Evolutionary conservation across 805 yeast genomes (phyloP).

Genomic region (Brettanomyces anomalus): DNA sequence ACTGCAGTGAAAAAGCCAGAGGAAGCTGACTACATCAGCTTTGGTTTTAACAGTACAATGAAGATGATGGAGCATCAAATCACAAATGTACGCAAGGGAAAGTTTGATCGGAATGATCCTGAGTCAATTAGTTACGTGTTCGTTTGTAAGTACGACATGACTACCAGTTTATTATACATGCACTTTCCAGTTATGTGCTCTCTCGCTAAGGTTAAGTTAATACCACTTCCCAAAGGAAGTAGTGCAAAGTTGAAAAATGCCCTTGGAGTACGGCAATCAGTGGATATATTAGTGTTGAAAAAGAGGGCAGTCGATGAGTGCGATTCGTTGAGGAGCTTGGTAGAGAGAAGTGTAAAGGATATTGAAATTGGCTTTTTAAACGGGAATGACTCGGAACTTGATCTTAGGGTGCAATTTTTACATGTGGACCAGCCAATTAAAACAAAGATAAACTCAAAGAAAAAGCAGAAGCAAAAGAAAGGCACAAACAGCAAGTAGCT

Average conservation of each 20-base stretch:
- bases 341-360: slow-evolving; percentile 14
- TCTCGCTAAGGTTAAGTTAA: slow-evolving; percentile 45
- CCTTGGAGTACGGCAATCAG: slow-evolving; percentile 7
- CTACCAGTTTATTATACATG: slow-evolving; percentile 39
- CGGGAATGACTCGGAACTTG: slow-evolving; percentile 8
- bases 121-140: slow-evolving; percentile 34
- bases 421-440: slow-evolving; percentile 37
- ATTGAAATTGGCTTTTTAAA: slow-evolving; percentile 19
- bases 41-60: slow-evolving; percentile 53
- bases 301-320: slow-evolving; percentile 8
- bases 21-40: slow-evolving; percentile 18
- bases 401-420: slow-evolving; percentile 30
- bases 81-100: slow-evolving; percentile 8
- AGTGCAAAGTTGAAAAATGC: slow-evolving; percentile 12
- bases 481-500: background rate
- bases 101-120: background rate
- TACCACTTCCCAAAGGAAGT: slow-evolving; percentile 48
- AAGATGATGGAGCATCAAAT: slow-evolving; percentile 37
- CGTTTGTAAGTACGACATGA: slow-evolving; percentile 39
- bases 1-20: slow-evolving; percentile 17
- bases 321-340: slow-evolving; percentile 8
- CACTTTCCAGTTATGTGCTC: slow-evolving; percentile 51
- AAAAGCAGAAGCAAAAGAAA: background rate
- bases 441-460: slow-evolving; percentile 15
- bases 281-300: slow-evolving; percentile 14